Evolutionary conservation across 1,284 basidiomycete genomes (phyloP), one percentile per base, ranked within the genome.

Genomic region (Trametes hirsuta): DNA sequence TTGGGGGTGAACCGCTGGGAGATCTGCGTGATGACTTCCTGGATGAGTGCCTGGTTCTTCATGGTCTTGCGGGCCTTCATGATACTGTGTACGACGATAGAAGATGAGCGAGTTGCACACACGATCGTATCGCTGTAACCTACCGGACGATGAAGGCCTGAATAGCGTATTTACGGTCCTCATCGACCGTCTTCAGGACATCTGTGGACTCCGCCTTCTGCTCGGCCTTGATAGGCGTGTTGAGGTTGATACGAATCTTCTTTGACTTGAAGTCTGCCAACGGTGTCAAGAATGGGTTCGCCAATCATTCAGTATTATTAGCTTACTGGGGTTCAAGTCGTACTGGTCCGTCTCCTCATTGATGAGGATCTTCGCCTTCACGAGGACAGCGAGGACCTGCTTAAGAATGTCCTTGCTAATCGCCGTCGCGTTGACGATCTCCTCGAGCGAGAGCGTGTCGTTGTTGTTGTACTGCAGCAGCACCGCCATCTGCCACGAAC

Each of bases 51-150:
- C 74, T 96, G 93, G 77, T 98, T 97, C 82, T 97, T 97, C 89
- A 98, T 91, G 62, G 93, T 94, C 87, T 97, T 97, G 59, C 97
- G 86, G 22, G 95, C 94, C 78, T 98, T 98, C 97, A 98, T 98
- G 75, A 98, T 93, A 58, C 95, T 93, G 69, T 5, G 58, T 36
- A 51, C 35, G 18, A 39, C 22, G 10, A 40, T n/a, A 15, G 18
- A 42, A 35, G 22, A 12, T 40, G n/a, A 21, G 24, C 14, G 11
- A 37, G 6, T 2, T 40, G 11, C 34, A 0, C 11, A 30, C 30
- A 5, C 30, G 30, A 8, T 30, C 8, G 42, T 15, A 52, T 10
- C 2, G 58, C 9, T 4, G 34, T 6, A 24, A 70, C 87, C 42
- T 73, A 94, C 90, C 94, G 90, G 52, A 99, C 97, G 70, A 99